Percentiles rank a stretch among this genome's conserved stretches.
phyloP scores from a whole-genome alignment of 169 alveolate species.

The Eimeria maxima region DNA sequence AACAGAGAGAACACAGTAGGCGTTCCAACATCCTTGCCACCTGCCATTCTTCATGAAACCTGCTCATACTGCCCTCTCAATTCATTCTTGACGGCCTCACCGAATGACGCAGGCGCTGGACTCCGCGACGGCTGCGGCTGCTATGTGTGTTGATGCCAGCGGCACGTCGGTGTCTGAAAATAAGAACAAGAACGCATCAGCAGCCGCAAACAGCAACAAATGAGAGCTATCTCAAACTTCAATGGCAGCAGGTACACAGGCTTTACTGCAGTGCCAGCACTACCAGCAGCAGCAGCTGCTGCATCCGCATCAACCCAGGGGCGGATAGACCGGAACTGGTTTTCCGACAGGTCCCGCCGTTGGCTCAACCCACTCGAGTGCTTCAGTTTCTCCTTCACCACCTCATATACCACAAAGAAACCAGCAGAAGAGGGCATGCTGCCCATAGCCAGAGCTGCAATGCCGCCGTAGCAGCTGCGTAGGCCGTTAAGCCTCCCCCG shows the following conservation, averaged over 20 bases:
- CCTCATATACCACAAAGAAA: constrained; percentile 51
- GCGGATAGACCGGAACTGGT: not conserved
- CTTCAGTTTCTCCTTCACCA: constrained; percentile 62
- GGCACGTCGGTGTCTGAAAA: constrained; percentile 14
- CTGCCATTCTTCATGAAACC: not conserved
- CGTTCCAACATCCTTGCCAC: not conserved
- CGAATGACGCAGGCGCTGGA: constrained; percentile 77
- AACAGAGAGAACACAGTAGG: not conserved
- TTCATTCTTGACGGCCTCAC: not conserved
- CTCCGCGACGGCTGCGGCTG: constrained; percentile 70
- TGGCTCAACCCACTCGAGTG: not conserved
- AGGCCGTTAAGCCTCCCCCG: constrained; percentile 1
- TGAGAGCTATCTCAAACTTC: too few relatives aligned
- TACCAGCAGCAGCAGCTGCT: not conserved
- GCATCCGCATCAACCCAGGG: not conserved
- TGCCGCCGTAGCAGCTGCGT: constrained; percentile 49
- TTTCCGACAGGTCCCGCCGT: not conserved
- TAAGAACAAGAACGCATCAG: not conserved
- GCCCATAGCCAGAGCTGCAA: constrained; percentile 70
- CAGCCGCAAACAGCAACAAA: constrained; percentile 19
- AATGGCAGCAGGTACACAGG: not conserved
- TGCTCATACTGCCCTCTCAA: too few relatives aligned
- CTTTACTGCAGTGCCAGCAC: not conserved
- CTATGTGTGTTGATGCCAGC: constrained; percentile 44
- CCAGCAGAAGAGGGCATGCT: constrained; percentile 74